Percentiles rank a stretch among this genome's conserved stretches.
Conservation (phyloP, 176 grass and related monocot genomes). For the Triticum monococcum region DNA sequence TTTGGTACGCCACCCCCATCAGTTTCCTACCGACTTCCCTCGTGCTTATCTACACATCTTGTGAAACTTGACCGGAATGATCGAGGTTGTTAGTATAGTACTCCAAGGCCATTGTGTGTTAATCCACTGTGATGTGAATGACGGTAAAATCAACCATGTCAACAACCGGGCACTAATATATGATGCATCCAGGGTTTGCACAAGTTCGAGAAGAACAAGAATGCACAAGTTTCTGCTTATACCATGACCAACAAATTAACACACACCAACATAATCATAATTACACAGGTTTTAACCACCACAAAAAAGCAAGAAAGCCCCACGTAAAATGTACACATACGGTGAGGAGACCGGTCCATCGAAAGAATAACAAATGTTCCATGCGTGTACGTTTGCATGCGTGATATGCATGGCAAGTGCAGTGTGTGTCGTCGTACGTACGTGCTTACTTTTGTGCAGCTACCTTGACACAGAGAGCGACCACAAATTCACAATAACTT, state of each 20-base stretch:
- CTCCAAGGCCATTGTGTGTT: no score
- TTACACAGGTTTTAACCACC: slow-evolving; percentile 57
- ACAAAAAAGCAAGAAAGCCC: slow-evolving; percentile 31
- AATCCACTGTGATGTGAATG: no score
- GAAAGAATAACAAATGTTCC: slow-evolving; percentile 86
- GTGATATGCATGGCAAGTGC: slow-evolving; percentile 28
- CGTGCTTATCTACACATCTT: slow-evolving; percentile 14
- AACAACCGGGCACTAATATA: no score
- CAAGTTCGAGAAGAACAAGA: background rate
- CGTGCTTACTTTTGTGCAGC: slow-evolving; percentile 42
- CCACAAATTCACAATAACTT: slow-evolving; percentile 40
- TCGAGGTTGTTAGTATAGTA: no score
- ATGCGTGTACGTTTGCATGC: slow-evolving; percentile 36
- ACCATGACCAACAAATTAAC: slow-evolving; percentile 48
- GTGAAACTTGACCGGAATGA: background rate
- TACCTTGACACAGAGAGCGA: background rate
- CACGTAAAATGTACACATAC: slow-evolving; percentile 49
- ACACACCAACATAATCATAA: slow-evolving; percentile 55
- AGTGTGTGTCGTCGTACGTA: background rate
- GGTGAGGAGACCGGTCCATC: slow-evolving; percentile 23
- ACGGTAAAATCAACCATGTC: no score
- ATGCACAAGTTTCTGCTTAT: slow-evolving; percentile 30
- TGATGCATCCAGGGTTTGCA: no score
- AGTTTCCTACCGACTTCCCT: background rate
- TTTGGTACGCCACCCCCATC: background rate